These are phyloP conservation scores for Aspergillus aculeatinus DNA, from an alignment of 2,329 filamentous ascomycete species.

Conservation along the genomic window DNA sequence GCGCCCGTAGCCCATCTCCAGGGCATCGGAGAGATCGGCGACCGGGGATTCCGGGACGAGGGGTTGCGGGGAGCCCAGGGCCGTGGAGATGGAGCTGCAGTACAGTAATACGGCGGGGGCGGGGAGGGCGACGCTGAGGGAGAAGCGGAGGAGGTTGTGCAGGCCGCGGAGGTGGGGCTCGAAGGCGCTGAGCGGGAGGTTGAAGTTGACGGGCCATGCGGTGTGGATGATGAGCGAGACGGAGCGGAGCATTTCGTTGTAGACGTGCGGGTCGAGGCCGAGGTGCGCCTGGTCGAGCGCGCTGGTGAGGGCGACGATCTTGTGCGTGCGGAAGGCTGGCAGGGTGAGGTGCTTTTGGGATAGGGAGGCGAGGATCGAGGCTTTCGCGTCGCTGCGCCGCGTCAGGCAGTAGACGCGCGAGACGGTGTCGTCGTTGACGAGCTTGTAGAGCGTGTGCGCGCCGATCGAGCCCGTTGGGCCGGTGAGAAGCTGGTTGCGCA, in stretches of 20 bases:
- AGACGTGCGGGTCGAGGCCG: conserved; percentile 40
- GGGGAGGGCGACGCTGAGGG: conserved; percentile 36
- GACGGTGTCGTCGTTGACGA: conserved; percentile 39
- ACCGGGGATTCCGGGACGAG: conserved; percentile 18
- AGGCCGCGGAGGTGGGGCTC: conserved; percentile 48
- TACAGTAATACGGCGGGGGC: conserved; percentile 44
- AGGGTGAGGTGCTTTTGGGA: conserved; percentile 21
- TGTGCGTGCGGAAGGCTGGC: conserved; percentile 26
- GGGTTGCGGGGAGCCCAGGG: conserved; percentile 13
- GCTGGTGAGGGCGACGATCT: conserved; percentile 43
- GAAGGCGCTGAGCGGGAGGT: conserved; percentile 50
- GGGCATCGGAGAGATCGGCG: conserved; percentile 15
- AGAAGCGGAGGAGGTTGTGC: conserved; percentile 48
- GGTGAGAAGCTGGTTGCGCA: conserved; percentile 33
- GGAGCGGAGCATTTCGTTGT: conserved; percentile 40
- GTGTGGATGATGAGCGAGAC: conserved; percentile 52
- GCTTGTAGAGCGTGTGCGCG: conserved; percentile 40
- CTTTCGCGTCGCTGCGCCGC: conserved; percentile 24
- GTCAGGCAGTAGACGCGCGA: conserved; percentile 41
- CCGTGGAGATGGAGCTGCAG: conserved; percentile 53
- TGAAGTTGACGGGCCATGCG: conserved; percentile 59
- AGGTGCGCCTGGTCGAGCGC: conserved; percentile 43
- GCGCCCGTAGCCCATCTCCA: conserved; percentile 34
- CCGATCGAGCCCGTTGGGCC: conserved; percentile 49
- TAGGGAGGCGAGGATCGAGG: conserved; percentile 25